Base-by-base conservation (phyloP, 345 rosid genomes). In the Microthlaspi erraticum region DNA sequence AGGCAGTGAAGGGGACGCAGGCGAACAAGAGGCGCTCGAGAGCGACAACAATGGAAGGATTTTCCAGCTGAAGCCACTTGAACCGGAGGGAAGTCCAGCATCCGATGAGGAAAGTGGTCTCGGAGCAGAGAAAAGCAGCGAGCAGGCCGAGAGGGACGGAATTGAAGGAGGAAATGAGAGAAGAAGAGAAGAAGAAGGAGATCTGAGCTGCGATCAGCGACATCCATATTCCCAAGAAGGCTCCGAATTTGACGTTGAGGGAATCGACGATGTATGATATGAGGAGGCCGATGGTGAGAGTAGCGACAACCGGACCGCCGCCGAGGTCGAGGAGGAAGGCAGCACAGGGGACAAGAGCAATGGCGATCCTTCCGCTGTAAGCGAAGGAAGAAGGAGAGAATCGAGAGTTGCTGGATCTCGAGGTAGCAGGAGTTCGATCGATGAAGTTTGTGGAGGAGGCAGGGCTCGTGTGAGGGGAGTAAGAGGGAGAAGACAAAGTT, bases 291-390 rank as follows among this genome's bases (percentile, higher is more conserved):
- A 90, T 71, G 46, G 92, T 92, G 23, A 95, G 86, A 29, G 87
- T 81, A 3, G 87, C 83, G 42, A 88, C 72, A 7, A 92, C 97
- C 36, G 99, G 88, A 29, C 87, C 64, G 66, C 98, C 99, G 71
- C 99, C 99, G 63, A 95, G 93, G 82, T 95, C 99, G 39, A 95
- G 97, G 60, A 94, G 89, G 77, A 92, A 94, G 44, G 85, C 92
- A 42, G 92, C 92, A 68, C 86, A 87, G 0, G 98, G 99, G 34
- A 80, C 89, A 8, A 91, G 89, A 9, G 96, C 92, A 66, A 88
- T 53, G 49, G 97, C 93, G 71, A 94, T 64, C 32, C 96, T 84
- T 11, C 83, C 75, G 72, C 91, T 92, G 84, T 94, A 86, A 11
- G 86, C 77, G 79, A 94, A 94, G 0, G 90, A 80, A 16, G 99